A percentile compares a stretch with the other conserved stretches of the same genome.
These are phyloP conservation scores for Luvunga scandens DNA, from an alignment of 345 rosid species.

Conservation along the genomic window DNA sequence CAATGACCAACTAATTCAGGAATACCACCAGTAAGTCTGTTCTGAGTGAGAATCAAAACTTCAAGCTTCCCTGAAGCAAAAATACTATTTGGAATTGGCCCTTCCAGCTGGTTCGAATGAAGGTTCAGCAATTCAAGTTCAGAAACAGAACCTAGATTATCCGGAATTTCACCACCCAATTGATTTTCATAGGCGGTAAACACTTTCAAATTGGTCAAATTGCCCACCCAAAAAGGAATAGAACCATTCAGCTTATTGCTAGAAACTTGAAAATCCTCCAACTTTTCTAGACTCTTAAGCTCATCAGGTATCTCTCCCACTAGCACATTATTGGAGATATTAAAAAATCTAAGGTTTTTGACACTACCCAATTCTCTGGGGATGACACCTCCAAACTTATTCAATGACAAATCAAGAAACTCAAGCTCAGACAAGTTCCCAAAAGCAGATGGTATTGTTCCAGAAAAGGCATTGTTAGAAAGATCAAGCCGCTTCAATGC, in stretches of 20 bases:
- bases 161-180: conserved; percentile 64
- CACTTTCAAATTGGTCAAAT: conserved; percentile 52
- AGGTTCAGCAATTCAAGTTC: conserved; percentile 74
- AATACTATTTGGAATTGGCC: conserved; percentile 70
- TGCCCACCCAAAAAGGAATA: conserved; percentile 72
- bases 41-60: conserved; percentile 78
- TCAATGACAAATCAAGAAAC: conserved; percentile 71
- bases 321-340: conserved; percentile 64
- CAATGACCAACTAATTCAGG: conserved; percentile 75
- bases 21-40: conserved; percentile 59
- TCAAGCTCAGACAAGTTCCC: conserved; percentile 63
- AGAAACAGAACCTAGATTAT: conserved; percentile 62
- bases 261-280: conserved; percentile 70
- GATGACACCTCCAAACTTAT: conserved; percentile 63
- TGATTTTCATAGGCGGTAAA: conserved; percentile 68
- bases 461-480: conserved; percentile 64
- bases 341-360: conserved; percentile 50
- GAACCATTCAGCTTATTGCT: conserved; percentile 68
- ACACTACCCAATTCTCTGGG: conserved; percentile 64
- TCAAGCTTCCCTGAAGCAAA: conserved; percentile 79
- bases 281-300: conserved; percentile 50
- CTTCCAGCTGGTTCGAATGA: conserved; percentile 83
- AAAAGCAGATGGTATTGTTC: conserved; percentile 65
- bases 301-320: conserved; percentile 65
- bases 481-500: conserved; percentile 62